Evolutionary conservation across 2,329 filamentous ascomycete species (phyloP).

Genomic region (Orbilia javanica): DNA sequence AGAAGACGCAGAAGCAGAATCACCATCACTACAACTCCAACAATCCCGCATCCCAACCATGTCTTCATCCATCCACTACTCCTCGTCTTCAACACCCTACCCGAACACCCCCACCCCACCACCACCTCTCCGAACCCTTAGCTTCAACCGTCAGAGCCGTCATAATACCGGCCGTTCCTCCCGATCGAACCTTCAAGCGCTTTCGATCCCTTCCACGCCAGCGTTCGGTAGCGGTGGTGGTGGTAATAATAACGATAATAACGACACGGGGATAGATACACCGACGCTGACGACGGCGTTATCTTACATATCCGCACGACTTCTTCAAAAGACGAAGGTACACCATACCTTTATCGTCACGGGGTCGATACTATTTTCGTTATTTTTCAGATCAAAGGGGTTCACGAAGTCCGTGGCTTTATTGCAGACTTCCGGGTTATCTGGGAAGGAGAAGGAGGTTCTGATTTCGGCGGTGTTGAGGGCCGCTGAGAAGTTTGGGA

Average conservation of each 20-base stretch:
- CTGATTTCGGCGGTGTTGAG: slow-evolving; percentile 33
- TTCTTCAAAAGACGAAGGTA: slow-evolving; percentile 51
- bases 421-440: slow-evolving; percentile 38
- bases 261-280: slow-evolving; percentile 33
- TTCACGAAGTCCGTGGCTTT: slow-evolving; percentile 25
- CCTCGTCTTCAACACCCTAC: slow-evolving; percentile 22
- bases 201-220: background rate
- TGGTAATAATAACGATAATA: background rate
- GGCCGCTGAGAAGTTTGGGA: slow-evolving; percentile 38
- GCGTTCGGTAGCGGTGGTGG: too few species aligned
- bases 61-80: slow-evolving; percentile 14
- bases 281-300: slow-evolving; percentile 44
- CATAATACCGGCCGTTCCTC: background rate
- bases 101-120: slow-evolving; percentile 31
- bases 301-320: slow-evolving; percentile 42
- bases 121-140: slow-evolving; percentile 22
- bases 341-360: slow-evolving; percentile 58
- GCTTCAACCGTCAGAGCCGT: background rate
- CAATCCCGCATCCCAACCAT: slow-evolving; percentile 8
- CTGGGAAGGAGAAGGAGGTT: slow-evolving; percentile 23
- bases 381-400: slow-evolving; percentile 40
- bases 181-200: background rate
- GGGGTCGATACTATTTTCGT: slow-evolving; percentile 35
- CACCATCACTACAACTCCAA: background rate
- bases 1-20: background rate